Evolutionary conservation across 768 basidiomycete genomes (phyloP), one percentile per base, ranked within the genome.

Genomic region (Mycena rosella): DNA sequence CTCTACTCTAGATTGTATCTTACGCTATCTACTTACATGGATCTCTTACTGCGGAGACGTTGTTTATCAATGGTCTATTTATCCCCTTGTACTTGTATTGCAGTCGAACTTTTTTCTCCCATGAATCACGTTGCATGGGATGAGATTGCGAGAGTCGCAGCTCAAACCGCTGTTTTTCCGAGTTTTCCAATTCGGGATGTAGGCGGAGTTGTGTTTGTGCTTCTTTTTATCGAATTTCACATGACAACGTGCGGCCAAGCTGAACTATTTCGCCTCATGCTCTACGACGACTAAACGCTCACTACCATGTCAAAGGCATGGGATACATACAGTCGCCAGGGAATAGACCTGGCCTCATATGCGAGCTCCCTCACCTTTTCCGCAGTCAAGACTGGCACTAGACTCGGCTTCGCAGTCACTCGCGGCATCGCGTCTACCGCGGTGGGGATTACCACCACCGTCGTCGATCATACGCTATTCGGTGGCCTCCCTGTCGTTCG

Each of bases 341-440:
- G 89, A 62, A 82, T 94, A 63, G 91, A 92, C 73, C 78, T 89
- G 45, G 93, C 91, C 13, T 89, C 90, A 10, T 77, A 87, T 51
- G 85, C 88, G 22, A 84, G 89, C 38, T 82, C 87, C n/a, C 63
- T 91, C 51, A 87, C 90, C 24, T 95, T 95, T 72, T 85, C 83
- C 27, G 88, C 87, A 13, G 91, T 85, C 10, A 93, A 91, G 77
- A 78, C 80, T 18, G 85, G 88, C 36, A 94, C 94, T 14, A 86
- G 86, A 66, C 80, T 94, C 60, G 91, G 91, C 65, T 95, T 95
- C 74, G 85, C 88, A 32, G 82, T 94, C 30, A 88, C 89, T 49
- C 84, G 92, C 38, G 85, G 83, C 7, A 77, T 94, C 34, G 87
- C 89, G 0, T 84, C 86, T 5, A 84, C 86, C 18, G 86, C 88